phyloP scores from a whole-genome alignment of 768 basidiomycete genomes.

The Lentinula sp. region DNA sequence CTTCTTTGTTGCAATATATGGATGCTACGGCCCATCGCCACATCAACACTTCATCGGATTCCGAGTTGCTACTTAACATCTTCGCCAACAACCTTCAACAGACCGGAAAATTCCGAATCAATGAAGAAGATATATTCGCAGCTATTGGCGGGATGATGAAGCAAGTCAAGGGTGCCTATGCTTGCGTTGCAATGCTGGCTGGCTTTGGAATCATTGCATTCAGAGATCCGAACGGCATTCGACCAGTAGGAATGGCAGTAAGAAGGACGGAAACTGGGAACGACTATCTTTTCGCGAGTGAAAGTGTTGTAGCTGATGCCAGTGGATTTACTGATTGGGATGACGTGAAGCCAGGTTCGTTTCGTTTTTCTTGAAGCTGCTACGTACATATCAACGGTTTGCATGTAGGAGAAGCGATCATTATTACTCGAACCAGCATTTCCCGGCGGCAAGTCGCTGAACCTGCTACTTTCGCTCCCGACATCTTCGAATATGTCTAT shows the following conservation, averaged over 20 bases:
- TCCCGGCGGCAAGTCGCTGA: slow-evolving; percentile 69
- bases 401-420: slow-evolving; percentile 81
- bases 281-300: slow-evolving; percentile 91
- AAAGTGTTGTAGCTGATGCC: slow-evolving; percentile 95
- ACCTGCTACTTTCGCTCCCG: slow-evolving; percentile 80
- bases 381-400: neutral
- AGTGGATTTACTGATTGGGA: slow-evolving; percentile 89
- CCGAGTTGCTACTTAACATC: slow-evolving; percentile 94
- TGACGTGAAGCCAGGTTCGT: slow-evolving; percentile 82
- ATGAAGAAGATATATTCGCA: slow-evolving; percentile 98
- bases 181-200: slow-evolving; percentile 97
- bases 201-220: slow-evolving; percentile 98
- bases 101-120: slow-evolving; percentile 98
- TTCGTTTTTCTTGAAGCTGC: neutral
- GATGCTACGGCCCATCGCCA: slow-evolving; percentile 96
- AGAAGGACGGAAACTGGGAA: slow-evolving; percentile 52
- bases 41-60: slow-evolving; percentile 98
- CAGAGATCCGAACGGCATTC: slow-evolving; percentile 95
- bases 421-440: slow-evolving; percentile 81
- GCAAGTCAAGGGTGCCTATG: slow-evolving; percentile 89
- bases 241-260: slow-evolving; percentile 83
- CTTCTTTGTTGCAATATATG: slow-evolving; percentile 82
- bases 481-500: slow-evolving; percentile 99
- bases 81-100: slow-evolving; percentile 97
- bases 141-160: slow-evolving; percentile 87